Evolutionary conservation across 176 grass and related monocot genomes (phyloP), one percentile per base, ranked within the genome.

Genomic region (Echinochloa phyllopogon): DNA sequence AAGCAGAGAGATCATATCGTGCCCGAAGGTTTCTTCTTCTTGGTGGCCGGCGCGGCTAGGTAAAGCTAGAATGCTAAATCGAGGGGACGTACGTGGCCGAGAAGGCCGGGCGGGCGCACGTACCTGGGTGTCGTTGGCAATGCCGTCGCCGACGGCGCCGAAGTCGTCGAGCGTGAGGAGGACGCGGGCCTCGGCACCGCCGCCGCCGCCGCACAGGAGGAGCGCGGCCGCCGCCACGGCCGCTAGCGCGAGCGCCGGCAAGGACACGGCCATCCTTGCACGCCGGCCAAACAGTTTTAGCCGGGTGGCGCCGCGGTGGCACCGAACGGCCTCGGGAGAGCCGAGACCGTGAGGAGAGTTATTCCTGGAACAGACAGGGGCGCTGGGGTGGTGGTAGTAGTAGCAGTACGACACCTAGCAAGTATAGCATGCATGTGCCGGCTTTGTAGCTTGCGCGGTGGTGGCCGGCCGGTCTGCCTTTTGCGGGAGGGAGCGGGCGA

Each of bases 141-240:
- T 56, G 81, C 92, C 92, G 76, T 91, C 84, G 51, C 92, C 92
- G 67, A 87, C 87, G 68, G 81, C 92, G 79, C 89, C 92, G 67
- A 91, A 94, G 45, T 91, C 89, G 79, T 91, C 81, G 25, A 91
- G 65, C 21, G 86, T 85, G 40, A 94, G 63, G 23, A 88, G 60
- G 12, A 85, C 73, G 39, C 89, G 84, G 7, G 82, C 74, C 13
- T 77, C 86, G 36, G 67, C 82, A 55, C 4, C 72, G 72, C 36
- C 65, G 60, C 60, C 59, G 12, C 60, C 43, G 15, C 17, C 14
- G 60, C 62, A 69, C 13, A 81, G 49, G 21, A 69, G 21, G 4
- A 81, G 48, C 21, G 21, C 13, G 3, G 42, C 24, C 15, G 21
- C 21, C 20, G 23, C 21, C 62, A 27, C 5, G 0, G 37, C 36